Conservation (phyloP, 2,329 filamentous ascomycete genomes). For the Neofusicoccum sp. region DNA sequence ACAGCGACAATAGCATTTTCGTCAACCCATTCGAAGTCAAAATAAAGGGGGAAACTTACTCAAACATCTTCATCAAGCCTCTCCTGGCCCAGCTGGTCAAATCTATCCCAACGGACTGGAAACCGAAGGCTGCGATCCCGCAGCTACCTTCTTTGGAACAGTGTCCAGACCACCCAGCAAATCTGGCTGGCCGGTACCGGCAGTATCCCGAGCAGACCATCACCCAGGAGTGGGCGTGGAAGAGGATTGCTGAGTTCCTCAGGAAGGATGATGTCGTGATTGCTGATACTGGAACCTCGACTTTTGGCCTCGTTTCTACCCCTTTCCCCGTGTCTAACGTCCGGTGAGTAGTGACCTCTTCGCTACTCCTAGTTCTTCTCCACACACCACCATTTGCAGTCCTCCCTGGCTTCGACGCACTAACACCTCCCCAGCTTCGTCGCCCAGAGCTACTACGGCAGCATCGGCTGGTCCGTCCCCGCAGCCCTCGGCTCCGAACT, state of each 20-base stretch:
- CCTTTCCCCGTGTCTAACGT: slow-evolving; percentile 30
- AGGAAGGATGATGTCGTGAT: slow-evolving; percentile 42
- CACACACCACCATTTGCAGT: no score
- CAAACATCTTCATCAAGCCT: slow-evolving; percentile 41
- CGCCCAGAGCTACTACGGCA: slow-evolving; percentile 48
- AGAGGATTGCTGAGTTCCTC: slow-evolving; percentile 42
- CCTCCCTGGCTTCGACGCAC: no score
- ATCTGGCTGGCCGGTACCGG: neutral
- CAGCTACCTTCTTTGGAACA: neutral
- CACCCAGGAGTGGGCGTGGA: slow-evolving; percentile 49
- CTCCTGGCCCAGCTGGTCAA: slow-evolving; percentile 36
- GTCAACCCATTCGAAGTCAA: slow-evolving; percentile 43
- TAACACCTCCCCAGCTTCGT: slow-evolving; percentile 29
- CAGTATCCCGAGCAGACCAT: slow-evolving; percentile 31
- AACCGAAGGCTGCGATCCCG: neutral
- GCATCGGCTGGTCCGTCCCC: slow-evolving; percentile 47
- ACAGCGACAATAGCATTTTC: slow-evolving; percentile 34
- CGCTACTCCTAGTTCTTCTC: neutral
- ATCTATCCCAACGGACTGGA: slow-evolving; percentile 26
- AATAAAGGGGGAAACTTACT: slow-evolving; percentile 36
- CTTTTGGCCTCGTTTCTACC: slow-evolving; percentile 42
- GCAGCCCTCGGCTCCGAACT: slow-evolving; percentile 46
- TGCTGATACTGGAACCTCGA: slow-evolving; percentile 46
- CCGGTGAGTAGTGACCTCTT: slow-evolving; percentile 21
- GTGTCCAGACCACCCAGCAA: neutral